These are phyloP conservation scores for Penicillium turbatum DNA, from an alignment of 495 filamentous ascomycete genomes.

Conservation along the genomic window DNA sequence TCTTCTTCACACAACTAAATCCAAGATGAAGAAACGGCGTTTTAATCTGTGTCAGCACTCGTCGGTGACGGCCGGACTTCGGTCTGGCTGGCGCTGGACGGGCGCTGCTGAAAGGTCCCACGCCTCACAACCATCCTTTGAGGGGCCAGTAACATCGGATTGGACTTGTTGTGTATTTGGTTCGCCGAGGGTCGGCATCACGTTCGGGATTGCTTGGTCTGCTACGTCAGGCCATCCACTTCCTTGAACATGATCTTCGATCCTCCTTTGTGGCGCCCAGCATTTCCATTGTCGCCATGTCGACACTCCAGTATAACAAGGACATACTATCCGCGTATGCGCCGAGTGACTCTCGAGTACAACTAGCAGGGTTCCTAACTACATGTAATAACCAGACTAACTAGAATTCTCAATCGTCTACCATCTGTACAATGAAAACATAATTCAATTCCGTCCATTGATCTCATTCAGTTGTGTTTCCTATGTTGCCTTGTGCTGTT, in stretches of 20 bases:
- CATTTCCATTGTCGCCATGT: neutral
- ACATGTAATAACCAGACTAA: neutral
- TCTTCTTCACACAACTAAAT: conserved; percentile 53
- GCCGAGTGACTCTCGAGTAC: neutral
- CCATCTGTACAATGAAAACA: neutral
- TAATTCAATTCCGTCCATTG: too few relatives aligned
- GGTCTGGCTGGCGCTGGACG: conserved; percentile 34
- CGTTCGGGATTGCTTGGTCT: neutral
- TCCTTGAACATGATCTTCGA: neutral
- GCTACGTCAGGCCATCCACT: neutral
- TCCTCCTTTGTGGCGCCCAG: neutral
- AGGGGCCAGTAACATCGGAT: conserved; percentile 46
- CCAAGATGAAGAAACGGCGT: conserved; percentile 51
- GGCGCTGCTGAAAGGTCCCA: conserved; percentile 51
- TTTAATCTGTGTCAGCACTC: conserved; percentile 44
- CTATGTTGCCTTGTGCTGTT: too few relatives aligned
- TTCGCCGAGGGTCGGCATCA: neutral
- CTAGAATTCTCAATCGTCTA: neutral
- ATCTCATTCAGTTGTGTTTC: too few relatives aligned
- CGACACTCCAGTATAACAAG: neutral
- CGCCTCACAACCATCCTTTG: conserved; percentile 46
- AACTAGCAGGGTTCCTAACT: neutral
- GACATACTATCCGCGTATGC: neutral
- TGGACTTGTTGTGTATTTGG: conserved; percentile 41
- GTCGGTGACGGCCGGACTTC: conserved; percentile 27